Evolutionary conservation across 495 filamentous ascomycete species (phyloP), one percentile per base, ranked within the genome.

Genomic region (Ramalina intermedia): DNA sequence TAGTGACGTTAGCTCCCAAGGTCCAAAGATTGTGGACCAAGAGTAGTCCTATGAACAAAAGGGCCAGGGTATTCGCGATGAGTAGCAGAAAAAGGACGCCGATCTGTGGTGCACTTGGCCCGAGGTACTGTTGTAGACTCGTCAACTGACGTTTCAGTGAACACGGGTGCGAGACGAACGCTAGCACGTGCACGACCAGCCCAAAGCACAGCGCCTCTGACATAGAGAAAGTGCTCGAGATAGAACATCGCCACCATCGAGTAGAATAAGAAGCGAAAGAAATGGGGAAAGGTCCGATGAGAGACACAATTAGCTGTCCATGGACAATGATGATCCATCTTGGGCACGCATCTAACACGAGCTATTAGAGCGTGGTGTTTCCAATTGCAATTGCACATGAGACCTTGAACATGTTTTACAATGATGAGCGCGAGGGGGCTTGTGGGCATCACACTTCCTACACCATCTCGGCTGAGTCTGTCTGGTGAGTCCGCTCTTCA

Each of bases 301-400:
- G 88, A 95, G 39, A 96, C 87, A 66, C 91, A 98, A 62, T 93
- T 96, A 39, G 69, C 66, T 2, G 88, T 96, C 91, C 91, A 98
- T 0, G 91, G 89, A 59, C 91, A 98, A 67, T 98, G 91, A 65
- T 98, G 91, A 69, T 98, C 91, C 93, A 98, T 96, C 61, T 85
- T 88, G 1, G 88, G 84, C 50, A 96, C 81, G 64, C 91, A 98
- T 62, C 82, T 87, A 48, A 17, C 35, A 20, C 29, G 18, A 21
- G 29, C 41, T 1, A 29, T 42, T 17, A 51, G 41, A 20, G 2
- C 1, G 26, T 27, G 42, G 2, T 41, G 17, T 3, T 12, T 16
- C 11, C 16, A 12, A 18, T 41, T n/a, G 21, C 4, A 9, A 16
- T 17, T n/a, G 39, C 8, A 41, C 17, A 9, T 17, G 7, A 50